Evolutionary conservation across 352 stramenopile genomes (phyloP).

Genomic region (Phytophthora multivora): DNA sequence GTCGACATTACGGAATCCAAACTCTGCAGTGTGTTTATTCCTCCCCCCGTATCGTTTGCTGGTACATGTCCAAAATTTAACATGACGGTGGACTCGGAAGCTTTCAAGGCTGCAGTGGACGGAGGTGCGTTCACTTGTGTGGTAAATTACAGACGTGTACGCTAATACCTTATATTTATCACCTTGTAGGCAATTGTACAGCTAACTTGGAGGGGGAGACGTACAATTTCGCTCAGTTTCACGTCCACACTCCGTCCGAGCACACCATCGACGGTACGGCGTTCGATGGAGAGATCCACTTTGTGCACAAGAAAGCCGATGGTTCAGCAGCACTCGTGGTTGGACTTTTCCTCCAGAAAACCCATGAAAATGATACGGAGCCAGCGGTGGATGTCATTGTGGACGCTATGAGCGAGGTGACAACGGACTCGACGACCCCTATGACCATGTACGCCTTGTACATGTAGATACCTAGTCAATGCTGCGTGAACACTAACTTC

Average conservation of each 20-base stretch:
- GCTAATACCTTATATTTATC: background rate
- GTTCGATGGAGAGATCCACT: constrained; percentile 44
- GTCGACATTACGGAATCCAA: constrained; percentile 35
- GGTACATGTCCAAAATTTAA: constrained; percentile 33
- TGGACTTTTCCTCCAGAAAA: constrained; percentile 33
- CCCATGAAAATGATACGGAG: constrained; percentile 4
- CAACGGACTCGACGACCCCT: constrained; percentile 19
- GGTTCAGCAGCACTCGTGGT: constrained; percentile 37
- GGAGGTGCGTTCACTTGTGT: constrained; percentile 8
- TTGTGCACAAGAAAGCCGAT: constrained; percentile 40
- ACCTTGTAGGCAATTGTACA: constrained; percentile 35
- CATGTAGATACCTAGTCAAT: background rate
- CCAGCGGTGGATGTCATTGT: constrained; percentile 34
- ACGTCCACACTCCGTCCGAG: constrained; percentile 46
- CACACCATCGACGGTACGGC: constrained; percentile 42
- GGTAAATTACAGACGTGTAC: background rate
- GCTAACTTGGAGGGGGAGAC: constrained; percentile 21
- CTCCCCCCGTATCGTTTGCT: constrained; percentile 35
- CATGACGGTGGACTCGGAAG: constrained; percentile 20
- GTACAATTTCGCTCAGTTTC: constrained; percentile 40
- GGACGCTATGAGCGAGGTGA: constrained; percentile 33
- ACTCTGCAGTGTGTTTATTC: constrained; percentile 32
- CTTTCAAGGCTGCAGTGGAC: constrained; percentile 31
- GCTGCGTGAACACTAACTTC: background rate
- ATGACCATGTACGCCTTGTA: constrained; percentile 34